Evolutionary conservation across 257 asterid genomes (phyloP), one percentile per base, ranked within the genome.

Genomic region (Eucommia ulmoides): DNA sequence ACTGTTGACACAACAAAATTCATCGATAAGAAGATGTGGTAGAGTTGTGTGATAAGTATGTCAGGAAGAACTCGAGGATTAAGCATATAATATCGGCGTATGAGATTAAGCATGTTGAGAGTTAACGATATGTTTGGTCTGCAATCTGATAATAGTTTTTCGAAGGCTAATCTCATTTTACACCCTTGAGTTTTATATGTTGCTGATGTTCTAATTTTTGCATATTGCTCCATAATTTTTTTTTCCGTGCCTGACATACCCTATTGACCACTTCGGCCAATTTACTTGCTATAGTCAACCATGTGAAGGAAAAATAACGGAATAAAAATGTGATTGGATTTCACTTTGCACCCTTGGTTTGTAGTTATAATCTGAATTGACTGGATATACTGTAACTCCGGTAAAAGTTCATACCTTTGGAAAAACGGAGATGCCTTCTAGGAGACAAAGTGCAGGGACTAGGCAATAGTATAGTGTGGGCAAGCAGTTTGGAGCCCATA

Each of bases 401-500:
- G 2, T 6, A 42, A 18, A 18, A 42, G 3, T 42, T 42, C 42
- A 41, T 56, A 68, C 74, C 63, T 45, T 49, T 3, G 74, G 74
- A 49, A 68, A 68, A 65, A 68, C 15, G 56, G 20, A 20, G 60
- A 68, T 45, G 63, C 58, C 59, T 45, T 33, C 58, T 23, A 63
- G 61, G 47, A 68, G 62, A 45, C 60, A 68, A 20, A 54, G 49
- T 11, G 70, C 21, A 1, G 65, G 63, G 10, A 54, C 49, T 8
- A 23, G 8, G 12, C 46, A 17, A 33, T 58, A 63, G 49, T 22
- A 68, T 10, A 68, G 53, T 19, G 60, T 63, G 23, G 74, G 41
- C 18, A 68, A 20, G 18, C 60, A 42, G 41, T 59, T 63, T 16
- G 44, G 53, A 20, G 66, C 50, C 74, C 74, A 68, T 19, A 68